These are phyloP conservation scores for Populus hybrid DNA, from an alignment of 441 rosid genomes.

Conservation along the genomic window DNA sequence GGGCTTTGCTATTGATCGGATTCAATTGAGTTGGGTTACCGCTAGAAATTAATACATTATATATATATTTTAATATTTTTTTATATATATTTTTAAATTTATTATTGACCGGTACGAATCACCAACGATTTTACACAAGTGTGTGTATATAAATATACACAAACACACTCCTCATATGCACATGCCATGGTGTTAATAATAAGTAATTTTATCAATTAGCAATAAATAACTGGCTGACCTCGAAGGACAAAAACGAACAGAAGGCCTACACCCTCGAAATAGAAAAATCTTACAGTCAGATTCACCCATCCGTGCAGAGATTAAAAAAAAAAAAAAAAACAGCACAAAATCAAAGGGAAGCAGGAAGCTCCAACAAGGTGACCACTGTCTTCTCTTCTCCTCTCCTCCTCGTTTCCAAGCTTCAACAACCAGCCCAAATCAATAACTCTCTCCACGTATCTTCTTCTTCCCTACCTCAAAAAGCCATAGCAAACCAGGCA, in stretches of 20 bases:
- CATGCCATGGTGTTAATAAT: neutral
- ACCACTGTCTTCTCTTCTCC: neutral
- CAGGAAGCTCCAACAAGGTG: slow-evolving; percentile 4
- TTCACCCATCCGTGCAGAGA: slow-evolving; percentile 50
- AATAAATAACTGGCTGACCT: neutral
- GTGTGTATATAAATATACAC: no score
- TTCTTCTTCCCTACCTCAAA: neutral
- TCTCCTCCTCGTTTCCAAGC: neutral
- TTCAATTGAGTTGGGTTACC: no score
- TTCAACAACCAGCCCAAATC: neutral
- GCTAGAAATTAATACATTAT: no score
- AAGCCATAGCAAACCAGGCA: neutral
- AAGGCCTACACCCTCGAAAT: neutral
- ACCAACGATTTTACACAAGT: no score
- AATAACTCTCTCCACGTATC: neutral
- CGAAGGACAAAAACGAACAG: neutral
- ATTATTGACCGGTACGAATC: no score
- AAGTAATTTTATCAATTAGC: neutral
- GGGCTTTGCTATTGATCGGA: no score
- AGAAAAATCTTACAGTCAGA: slow-evolving; percentile 22
- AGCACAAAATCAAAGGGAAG: neutral
- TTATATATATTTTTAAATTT: no score
- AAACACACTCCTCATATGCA: no score
- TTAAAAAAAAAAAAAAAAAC: slow-evolving; percentile 6
- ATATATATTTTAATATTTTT: no score